These are phyloP conservation scores for Tetrastigma voinierianum DNA, from an alignment of 164 flowering plant species.

Conservation along the genomic window DNA sequence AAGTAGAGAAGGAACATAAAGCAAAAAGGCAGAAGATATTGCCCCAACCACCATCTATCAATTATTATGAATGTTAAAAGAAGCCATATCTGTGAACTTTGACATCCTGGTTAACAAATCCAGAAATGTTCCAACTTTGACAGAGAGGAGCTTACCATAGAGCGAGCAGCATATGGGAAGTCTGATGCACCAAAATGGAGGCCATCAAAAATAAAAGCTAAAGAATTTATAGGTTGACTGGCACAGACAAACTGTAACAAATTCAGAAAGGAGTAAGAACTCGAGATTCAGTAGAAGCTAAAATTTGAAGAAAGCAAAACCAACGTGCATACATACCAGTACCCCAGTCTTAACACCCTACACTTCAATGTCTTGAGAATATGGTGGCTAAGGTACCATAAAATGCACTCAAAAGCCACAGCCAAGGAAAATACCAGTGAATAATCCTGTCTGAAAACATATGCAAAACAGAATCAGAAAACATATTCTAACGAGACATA, in stretches of 20 bases:
- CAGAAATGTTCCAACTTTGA: neutral
- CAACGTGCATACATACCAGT: conserved; percentile 48
- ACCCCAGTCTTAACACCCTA: conserved; percentile 62
- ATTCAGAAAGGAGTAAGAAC: neutral
- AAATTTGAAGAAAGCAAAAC: neutral
- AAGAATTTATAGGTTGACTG: conserved; percentile 84
- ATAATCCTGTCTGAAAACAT: conserved; percentile 56
- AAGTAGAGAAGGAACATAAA: conserved; percentile 56
- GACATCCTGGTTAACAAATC: neutral
- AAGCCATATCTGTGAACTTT: neutral
- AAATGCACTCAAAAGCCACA: conserved; percentile 52
- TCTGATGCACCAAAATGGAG: conserved; percentile 94
- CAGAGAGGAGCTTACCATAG: conserved; percentile 54
- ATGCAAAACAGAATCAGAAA: conserved; percentile 10
- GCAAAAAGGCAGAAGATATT: conserved; percentile 69
- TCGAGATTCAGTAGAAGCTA: neutral
- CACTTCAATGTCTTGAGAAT: conserved; percentile 80
- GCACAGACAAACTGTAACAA: conserved; percentile 81
- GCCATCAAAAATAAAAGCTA: conserved; percentile 90
- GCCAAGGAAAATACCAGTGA: conserved; percentile 70
- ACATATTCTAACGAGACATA: conserved; percentile 2
- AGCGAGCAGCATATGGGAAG: conserved; percentile 75
- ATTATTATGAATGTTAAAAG: conserved; percentile 5
- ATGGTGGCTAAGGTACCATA: conserved; percentile 63
- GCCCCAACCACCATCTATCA: conserved; percentile 71